These are phyloP conservation scores for Leccinellum luteum DNA, from an alignment of 768 basidiomycete species.

Conservation along the genomic window DNA sequence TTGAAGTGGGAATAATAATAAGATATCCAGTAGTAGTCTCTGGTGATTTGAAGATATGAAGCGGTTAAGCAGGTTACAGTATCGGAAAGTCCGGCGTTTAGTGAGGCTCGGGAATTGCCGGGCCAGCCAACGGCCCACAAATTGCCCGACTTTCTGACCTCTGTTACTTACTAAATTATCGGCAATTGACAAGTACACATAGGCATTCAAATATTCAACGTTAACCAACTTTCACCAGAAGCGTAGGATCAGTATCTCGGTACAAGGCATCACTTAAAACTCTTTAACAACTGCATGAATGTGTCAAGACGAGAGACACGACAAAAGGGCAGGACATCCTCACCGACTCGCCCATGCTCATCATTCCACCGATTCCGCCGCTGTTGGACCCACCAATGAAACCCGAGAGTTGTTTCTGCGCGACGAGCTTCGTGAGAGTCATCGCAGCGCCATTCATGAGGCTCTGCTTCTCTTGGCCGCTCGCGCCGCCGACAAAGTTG, in stretches of 20 bases:
- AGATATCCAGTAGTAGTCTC: no score
- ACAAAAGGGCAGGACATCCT: background rate
- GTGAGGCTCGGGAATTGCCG: no score
- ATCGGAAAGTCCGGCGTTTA: no score
- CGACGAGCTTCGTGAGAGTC: slow-evolving; percentile 81
- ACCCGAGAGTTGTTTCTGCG: slow-evolving; percentile 52
- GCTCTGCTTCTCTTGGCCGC: slow-evolving; percentile 71
- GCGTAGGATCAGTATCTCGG: background rate
- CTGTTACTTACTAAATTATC: no score
- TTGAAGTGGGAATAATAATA: no score
- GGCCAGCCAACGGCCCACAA: no score
- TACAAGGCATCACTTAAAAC: slow-evolving; percentile 11
- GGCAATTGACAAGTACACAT: no score
- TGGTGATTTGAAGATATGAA: no score
- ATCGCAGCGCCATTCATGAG: slow-evolving; percentile 81
- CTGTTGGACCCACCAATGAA: slow-evolving; percentile 61
- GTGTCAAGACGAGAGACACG: background rate
- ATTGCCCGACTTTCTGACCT: no score
- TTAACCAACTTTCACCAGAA: background rate
- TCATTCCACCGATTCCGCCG: slow-evolving; percentile 57
- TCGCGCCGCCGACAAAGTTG: slow-evolving; percentile 66
- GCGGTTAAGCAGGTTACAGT: no score
- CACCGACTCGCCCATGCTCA: slow-evolving; percentile 55
- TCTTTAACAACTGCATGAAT: slow-evolving; percentile 14
- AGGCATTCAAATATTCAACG: no score